Evolutionary conservation across 2,329 filamentous ascomycete genomes (phyloP).

Genomic region (Penicillium sp.): DNA sequence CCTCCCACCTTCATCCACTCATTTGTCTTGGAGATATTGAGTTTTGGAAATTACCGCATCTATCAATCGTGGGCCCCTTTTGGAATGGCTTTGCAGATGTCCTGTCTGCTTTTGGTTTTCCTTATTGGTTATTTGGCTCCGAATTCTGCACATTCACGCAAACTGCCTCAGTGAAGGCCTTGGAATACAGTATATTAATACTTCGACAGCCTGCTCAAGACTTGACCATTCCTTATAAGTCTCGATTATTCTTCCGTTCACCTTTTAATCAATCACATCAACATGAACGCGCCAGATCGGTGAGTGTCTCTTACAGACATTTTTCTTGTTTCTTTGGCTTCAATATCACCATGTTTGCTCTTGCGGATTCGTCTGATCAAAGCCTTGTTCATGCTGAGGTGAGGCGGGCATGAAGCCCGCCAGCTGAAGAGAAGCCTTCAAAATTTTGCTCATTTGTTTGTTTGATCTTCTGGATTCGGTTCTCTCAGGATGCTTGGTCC

Average conservation of each 20-base stretch:
- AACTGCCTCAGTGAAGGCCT: too few relatives aligned
- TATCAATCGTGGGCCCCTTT: background rate
- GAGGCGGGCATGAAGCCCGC: background rate
- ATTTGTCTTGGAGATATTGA: background rate
- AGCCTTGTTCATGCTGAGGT: background rate
- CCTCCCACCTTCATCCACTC: background rate
- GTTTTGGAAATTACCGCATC: background rate
- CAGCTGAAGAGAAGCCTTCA: background rate
- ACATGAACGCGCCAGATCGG: conserved; percentile 52
- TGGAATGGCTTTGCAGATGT: background rate
- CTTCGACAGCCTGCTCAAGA: background rate
- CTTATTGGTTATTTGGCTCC: too few relatives aligned
- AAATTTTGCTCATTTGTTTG: background rate
- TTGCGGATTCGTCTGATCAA: background rate
- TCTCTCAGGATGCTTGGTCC: too few relatives aligned
- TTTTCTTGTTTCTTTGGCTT: background rate
- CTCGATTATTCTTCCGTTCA: background rate
- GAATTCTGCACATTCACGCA: too few relatives aligned
- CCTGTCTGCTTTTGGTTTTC: background rate
- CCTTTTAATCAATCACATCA: conserved; percentile 10
- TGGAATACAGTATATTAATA: too few relatives aligned
- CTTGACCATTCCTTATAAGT: background rate
- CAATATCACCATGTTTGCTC: background rate
- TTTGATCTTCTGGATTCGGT: background rate
- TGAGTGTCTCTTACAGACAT: conserved; percentile 30